Evolutionary conservation across 176 grass and related monocot genomes (phyloP).

Genomic region (Aegilops umbellulata): DNA sequence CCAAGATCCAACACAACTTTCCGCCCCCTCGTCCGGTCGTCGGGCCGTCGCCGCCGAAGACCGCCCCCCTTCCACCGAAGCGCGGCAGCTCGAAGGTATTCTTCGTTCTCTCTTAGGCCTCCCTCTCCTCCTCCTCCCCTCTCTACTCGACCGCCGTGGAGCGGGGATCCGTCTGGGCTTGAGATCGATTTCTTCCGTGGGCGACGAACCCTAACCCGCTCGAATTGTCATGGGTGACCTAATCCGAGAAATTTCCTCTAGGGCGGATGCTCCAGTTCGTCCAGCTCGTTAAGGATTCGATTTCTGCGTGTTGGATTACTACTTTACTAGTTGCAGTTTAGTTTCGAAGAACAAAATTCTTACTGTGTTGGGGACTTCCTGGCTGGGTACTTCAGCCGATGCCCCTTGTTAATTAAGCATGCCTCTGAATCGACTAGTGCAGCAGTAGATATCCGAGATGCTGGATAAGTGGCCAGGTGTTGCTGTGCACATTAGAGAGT

Average conservation of each 20-base stretch:
- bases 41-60: background rate
- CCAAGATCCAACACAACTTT: background rate
- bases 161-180: background rate
- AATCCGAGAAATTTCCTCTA: background rate
- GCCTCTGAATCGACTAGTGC: background rate
- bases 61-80: background rate
- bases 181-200: background rate
- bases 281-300: background rate
- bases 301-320: background rate
- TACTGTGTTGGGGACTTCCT: background rate
- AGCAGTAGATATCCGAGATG: background rate
- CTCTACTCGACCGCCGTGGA: background rate
- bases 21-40: background rate
- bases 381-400: background rate
- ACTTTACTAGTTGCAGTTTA: background rate
- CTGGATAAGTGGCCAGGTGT: background rate
- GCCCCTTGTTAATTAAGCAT: background rate
- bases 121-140: background rate
- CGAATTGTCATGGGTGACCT: background rate
- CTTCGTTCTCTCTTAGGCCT: background rate
- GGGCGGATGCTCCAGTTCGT: background rate
- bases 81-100: background rate
- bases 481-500: background rate
- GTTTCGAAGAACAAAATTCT: background rate
- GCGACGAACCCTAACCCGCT: conserved; percentile 12